Conservation (phyloP, 768 basidiomycete genomes). For the Leccinellum rugosiceps region DNA sequence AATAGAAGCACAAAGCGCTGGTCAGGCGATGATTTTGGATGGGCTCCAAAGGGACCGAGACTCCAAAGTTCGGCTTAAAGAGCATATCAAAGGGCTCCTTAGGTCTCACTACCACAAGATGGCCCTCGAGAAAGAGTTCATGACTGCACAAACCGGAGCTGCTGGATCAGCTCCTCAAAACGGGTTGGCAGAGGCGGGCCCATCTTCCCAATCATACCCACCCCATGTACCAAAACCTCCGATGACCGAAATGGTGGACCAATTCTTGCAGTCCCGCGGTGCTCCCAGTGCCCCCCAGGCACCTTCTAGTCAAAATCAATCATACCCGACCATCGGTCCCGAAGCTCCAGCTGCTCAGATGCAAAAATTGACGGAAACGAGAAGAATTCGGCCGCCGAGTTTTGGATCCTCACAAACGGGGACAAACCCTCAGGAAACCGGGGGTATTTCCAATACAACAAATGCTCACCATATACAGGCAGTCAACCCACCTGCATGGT, state of each 20-base stretch:
- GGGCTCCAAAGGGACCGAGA: slow-evolving; percentile 11
- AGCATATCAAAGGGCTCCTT: slow-evolving; percentile 15
- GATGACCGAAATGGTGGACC: slow-evolving; percentile 26
- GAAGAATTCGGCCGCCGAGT: slow-evolving; percentile 28
- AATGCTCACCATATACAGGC: slow-evolving; percentile 1
- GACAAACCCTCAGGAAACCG: slow-evolving; percentile 11
- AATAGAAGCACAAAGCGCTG: slow-evolving; percentile 18
- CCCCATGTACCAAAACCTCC: slow-evolving; percentile 12
- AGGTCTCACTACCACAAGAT: slow-evolving; percentile 15
- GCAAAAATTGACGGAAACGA: slow-evolving; percentile 49
- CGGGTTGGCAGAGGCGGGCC: slow-evolving; percentile 5
- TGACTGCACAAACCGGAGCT: slow-evolving; percentile 4
- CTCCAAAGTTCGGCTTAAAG: not conserved
- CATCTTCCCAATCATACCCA: slow-evolving; percentile 12
- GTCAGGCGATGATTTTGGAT: slow-evolving; percentile 14
- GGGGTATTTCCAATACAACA: not conserved
- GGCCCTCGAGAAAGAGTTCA: slow-evolving; percentile 7
- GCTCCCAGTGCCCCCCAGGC: slow-evolving; percentile 10
- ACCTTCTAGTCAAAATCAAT: slow-evolving; percentile 13
- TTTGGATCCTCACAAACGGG: slow-evolving; percentile 19
- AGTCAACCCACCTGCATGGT: slow-evolving; percentile 37
- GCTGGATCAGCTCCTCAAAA: slow-evolving; percentile 1
- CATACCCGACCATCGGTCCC: slow-evolving; percentile 1
- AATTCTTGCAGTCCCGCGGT: slow-evolving; percentile 30
- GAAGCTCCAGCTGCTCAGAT: slow-evolving; percentile 39